A percentile compares a stretch with the other conserved stretches of the same genome.
Conservation (phyloP, 2,329 filamentous ascomycete genomes). For the Penicillium sp. region DNA sequence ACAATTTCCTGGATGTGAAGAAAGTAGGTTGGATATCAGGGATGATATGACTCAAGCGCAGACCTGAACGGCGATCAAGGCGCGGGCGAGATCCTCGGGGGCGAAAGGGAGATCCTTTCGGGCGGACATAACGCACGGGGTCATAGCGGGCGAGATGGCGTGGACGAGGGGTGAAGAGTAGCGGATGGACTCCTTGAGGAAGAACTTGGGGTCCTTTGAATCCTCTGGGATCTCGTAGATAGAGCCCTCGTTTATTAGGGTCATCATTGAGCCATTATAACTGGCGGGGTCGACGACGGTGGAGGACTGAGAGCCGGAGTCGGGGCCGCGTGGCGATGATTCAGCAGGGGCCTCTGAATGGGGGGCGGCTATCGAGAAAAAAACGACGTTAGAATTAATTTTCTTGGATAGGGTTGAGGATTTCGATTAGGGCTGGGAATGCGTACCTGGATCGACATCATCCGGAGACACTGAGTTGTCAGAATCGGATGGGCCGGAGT, state of each 20-base stretch:
- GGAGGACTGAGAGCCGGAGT: conserved; percentile 37
- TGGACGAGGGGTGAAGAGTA: conserved; percentile 35
- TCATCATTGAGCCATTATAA: conserved; percentile 37
- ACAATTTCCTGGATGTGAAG: conserved; percentile 23
- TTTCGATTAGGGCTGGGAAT: not conserved
- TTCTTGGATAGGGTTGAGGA: not conserved
- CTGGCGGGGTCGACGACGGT: conserved; percentile 39
- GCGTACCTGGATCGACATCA: conserved; percentile 24
- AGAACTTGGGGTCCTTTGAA: conserved; percentile 31
- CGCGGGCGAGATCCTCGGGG: conserved; percentile 38
- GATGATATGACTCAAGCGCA: conserved; percentile 17
- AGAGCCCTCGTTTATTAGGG: conserved; percentile 31
- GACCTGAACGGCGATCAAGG: conserved; percentile 40
- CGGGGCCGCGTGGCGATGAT: conserved; percentile 29
- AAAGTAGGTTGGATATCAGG: conserved; percentile 8
- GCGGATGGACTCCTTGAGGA: conserved; percentile 35
- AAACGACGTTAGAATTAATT: conserved; percentile 8
- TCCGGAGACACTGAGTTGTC: conserved; percentile 22
- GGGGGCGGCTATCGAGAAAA: not conserved
- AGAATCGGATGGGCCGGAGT: conserved; percentile 20
- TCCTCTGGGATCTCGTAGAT: conserved; percentile 28
- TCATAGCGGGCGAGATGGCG: conserved; percentile 25
- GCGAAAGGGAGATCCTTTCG: conserved; percentile 34
- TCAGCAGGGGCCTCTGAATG: conserved; percentile 22
- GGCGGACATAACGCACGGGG: conserved; percentile 21